These are phyloP conservation scores for Earliella scabrosa DNA, from an alignment of 1,284 basidiomycete species.

Conservation along the genomic window DNA sequence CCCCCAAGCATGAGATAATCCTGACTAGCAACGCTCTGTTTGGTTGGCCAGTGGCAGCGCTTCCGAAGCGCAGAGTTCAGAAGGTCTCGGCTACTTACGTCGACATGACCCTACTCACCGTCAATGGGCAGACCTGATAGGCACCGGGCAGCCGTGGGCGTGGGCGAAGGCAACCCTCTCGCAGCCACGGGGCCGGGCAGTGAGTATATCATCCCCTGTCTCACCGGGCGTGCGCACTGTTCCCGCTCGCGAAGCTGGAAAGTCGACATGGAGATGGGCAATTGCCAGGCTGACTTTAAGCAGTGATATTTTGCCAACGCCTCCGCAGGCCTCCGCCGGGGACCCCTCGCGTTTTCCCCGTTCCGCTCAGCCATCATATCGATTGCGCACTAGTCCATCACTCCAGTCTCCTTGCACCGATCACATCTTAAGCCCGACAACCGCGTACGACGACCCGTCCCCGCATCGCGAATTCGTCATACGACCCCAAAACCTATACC, in stretches of 20 bases:
- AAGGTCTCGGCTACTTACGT: constrained; percentile 21
- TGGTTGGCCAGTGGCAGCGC: not conserved
- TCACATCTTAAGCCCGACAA: constrained; percentile 10
- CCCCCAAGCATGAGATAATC: constrained; percentile 11
- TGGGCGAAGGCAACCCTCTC: not conserved
- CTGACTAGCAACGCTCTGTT: constrained; percentile 1
- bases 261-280: not conserved
- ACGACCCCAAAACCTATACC: constrained; percentile 5
- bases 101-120: constrained; percentile 19
- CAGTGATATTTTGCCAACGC: not conserved
- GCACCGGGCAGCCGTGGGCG: constrained; percentile 12
- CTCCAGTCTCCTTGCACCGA: constrained; percentile 11
- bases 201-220: constrained; percentile 10
- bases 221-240: constrained; percentile 4
- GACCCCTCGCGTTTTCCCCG: not conserved
- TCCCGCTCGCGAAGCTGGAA: not conserved
- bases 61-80: not conserved
- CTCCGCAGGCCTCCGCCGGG: not conserved
- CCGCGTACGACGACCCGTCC: not conserved
- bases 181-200: constrained; percentile 7
- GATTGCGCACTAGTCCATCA: constrained; percentile 19
- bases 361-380: constrained; percentile 10
- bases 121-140: constrained; percentile 12
- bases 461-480: constrained; percentile 4
- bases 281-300: not conserved